These are phyloP conservation scores for Deuterostichococcus epilithicus DNA, from an alignment of 139 green algal genomes.

Conservation along the genomic window DNA sequence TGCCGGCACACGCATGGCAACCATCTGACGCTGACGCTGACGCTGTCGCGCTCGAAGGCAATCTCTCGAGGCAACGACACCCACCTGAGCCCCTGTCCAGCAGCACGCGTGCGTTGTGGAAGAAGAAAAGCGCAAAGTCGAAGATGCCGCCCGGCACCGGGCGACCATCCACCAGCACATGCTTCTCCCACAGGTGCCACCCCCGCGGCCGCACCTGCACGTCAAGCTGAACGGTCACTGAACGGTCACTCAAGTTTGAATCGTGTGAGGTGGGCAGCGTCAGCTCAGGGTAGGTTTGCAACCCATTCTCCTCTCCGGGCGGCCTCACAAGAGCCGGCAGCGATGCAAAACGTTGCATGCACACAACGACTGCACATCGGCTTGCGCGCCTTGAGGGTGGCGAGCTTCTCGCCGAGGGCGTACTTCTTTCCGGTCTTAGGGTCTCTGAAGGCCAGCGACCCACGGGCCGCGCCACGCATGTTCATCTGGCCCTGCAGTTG, in stretches of 20 bases:
- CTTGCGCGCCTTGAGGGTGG: slow-evolving; percentile 37
- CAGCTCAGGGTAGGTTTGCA: not conserved
- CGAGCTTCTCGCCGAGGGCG: slow-evolving; percentile 45
- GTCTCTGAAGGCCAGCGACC: slow-evolving; percentile 56
- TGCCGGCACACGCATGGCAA: too few relatives aligned
- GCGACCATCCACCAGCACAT: slow-evolving; percentile 74
- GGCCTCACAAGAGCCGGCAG: too few relatives aligned
- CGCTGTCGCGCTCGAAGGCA: too few relatives aligned
- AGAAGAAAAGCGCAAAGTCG: slow-evolving; percentile 89
- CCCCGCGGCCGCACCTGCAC: slow-evolving; percentile 57
- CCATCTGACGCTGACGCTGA: not conserved
- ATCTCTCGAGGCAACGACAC: too few relatives aligned
- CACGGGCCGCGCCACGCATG: slow-evolving; percentile 54
- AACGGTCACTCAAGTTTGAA: not conserved
- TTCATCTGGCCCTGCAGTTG: slow-evolving; percentile 77
- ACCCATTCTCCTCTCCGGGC: too few relatives aligned
- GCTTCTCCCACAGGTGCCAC: slow-evolving; percentile 85
- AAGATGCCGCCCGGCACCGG: slow-evolving; percentile 62
- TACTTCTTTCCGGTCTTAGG: slow-evolving; percentile 68
- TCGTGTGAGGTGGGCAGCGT: not conserved
- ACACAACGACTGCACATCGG: not conserved
- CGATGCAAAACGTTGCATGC: not conserved
- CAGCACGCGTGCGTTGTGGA: slow-evolving; percentile 65
- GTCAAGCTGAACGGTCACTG: too few relatives aligned
- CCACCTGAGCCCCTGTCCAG: slow-evolving; percentile 22